These are phyloP conservation scores for Penicilliopsis zonata DNA, from an alignment of 495 filamentous ascomycete species.

Conservation along the genomic window DNA sequence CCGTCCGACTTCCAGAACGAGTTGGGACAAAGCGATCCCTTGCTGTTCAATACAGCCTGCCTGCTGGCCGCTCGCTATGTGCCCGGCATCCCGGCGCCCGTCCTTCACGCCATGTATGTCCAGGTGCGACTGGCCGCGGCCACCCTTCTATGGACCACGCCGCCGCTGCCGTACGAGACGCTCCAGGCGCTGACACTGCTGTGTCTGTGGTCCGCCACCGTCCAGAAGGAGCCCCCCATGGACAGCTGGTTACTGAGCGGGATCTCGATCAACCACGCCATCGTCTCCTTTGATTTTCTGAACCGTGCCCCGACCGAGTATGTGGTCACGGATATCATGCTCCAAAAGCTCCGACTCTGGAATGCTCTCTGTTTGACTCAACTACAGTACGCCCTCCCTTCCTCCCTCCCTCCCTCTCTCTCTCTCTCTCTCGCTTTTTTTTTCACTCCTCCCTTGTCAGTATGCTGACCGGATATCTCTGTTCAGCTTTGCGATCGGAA, in stretches of 20 bases:
- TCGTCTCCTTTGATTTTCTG: conserved; percentile 21
- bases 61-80: conserved; percentile 28
- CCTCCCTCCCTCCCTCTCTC: background rate
- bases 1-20: conserved; percentile 11
- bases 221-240: conserved; percentile 24
- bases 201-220: conserved; percentile 23
- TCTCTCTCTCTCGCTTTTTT: too few species aligned
- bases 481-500: conserved; percentile 23
- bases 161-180: conserved; percentile 21
- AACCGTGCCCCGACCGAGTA: conserved; percentile 12
- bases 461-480: conserved; percentile 2
- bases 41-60: conserved; percentile 28
- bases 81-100: conserved; percentile 18
- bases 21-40: conserved; percentile 18
- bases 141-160: conserved; percentile 21
- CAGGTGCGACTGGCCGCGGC: conserved; percentile 23
- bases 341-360: conserved; percentile 25
- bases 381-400: conserved; percentile 19
- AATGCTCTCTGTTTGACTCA: conserved; percentile 27
- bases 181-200: conserved; percentile 26
- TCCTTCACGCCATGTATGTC: conserved; percentile 21
- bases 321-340: conserved; percentile 17
- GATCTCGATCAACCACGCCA: conserved; percentile 29
- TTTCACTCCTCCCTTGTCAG: too few species aligned
- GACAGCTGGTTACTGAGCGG: conserved; percentile 33